Conservation (phyloP, 2,329 filamentous ascomycete genomes). For the Pestalotiopsis fici region DNA sequence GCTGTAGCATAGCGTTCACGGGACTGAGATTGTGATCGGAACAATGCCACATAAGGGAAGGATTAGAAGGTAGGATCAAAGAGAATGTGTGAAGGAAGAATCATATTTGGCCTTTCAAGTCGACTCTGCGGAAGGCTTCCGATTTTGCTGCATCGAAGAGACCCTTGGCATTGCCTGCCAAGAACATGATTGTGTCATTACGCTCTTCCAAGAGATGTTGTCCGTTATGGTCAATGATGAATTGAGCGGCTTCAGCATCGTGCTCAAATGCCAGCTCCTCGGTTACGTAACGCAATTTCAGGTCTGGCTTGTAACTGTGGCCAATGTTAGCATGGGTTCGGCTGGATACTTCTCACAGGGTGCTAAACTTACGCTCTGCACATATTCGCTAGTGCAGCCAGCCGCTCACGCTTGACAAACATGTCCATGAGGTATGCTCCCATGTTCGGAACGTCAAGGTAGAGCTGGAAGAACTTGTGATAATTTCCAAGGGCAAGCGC, state of each 20-base stretch:
- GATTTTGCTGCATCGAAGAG: constrained; percentile 75
- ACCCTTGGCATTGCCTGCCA: constrained; percentile 70
- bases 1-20: neutral
- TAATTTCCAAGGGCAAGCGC: constrained; percentile 93
- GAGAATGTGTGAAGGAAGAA: constrained; percentile 7
- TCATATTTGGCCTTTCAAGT: constrained; percentile 97
- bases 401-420: constrained; percentile 92
- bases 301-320: constrained; percentile 84
- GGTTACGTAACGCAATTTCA: constrained; percentile 88
- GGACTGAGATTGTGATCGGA: neutral
- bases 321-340: constrained; percentile 43
- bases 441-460: constrained; percentile 93
- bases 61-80: constrained; percentile 15
- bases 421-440: constrained; percentile 98
- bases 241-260: constrained; percentile 86
- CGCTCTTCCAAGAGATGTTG: constrained; percentile 77
- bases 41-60: neutral
- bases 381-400: constrained; percentile 86
- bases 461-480: constrained; percentile 96
- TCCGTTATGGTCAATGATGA: constrained; percentile 80
- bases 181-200: constrained; percentile 70
- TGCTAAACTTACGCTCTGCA: constrained; percentile 82
- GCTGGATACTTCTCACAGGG: neutral
- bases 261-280: constrained; percentile 96
- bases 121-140: constrained; percentile 80